Percentiles rank a stretch among this genome's conserved stretches.
Conservation (phyloP, 2,329 filamentous ascomycete genomes). For the Cyphellophora attinorum region DNA sequence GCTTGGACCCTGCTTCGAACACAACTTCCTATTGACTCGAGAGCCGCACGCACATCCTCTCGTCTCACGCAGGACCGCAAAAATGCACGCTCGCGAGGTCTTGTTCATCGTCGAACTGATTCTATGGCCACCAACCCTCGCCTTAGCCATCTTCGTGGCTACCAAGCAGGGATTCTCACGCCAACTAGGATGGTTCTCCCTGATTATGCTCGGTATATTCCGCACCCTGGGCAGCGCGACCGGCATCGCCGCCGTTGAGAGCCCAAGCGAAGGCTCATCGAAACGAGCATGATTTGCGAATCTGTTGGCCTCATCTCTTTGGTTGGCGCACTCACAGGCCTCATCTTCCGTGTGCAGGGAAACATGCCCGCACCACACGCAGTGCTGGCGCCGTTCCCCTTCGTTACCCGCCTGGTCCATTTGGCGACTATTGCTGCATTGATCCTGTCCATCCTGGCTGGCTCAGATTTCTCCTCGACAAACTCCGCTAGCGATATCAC, state of each 20-base stretch:
- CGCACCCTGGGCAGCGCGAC: conserved; percentile 42
- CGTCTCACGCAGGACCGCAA: no score
- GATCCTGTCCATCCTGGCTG: conserved; percentile 37
- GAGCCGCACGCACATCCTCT: no score
- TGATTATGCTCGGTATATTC: conserved; percentile 42
- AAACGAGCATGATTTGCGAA: conserved; percentile 33
- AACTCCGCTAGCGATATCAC: conserved; percentile 22
- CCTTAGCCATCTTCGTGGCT: conserved; percentile 23
- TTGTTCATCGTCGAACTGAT: conserved; percentile 24
- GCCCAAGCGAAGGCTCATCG: conserved; percentile 30
- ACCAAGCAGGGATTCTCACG: conserved; percentile 29
- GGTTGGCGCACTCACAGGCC: conserved; percentile 35
- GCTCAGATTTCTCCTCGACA: conserved; percentile 22
- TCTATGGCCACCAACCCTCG: conserved; percentile 26
- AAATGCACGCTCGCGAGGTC: conserved; percentile 5
- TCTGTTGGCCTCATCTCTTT: conserved; percentile 41
- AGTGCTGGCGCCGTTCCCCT: conserved; percentile 20
- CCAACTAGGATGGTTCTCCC: conserved; percentile 44
- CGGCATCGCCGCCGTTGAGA: conserved; percentile 39
- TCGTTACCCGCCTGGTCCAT: conserved; percentile 21
- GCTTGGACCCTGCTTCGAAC: no score
- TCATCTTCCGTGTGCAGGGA: conserved; percentile 29
- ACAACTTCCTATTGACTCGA: no score
- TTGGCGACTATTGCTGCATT: conserved; percentile 20
- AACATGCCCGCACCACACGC: conserved; percentile 12